A percentile compares a stretch with the other conserved stretches of the same genome.
Conservation (phyloP, 1,139 yeast species). For the Taiozyma sp. region DNA sequence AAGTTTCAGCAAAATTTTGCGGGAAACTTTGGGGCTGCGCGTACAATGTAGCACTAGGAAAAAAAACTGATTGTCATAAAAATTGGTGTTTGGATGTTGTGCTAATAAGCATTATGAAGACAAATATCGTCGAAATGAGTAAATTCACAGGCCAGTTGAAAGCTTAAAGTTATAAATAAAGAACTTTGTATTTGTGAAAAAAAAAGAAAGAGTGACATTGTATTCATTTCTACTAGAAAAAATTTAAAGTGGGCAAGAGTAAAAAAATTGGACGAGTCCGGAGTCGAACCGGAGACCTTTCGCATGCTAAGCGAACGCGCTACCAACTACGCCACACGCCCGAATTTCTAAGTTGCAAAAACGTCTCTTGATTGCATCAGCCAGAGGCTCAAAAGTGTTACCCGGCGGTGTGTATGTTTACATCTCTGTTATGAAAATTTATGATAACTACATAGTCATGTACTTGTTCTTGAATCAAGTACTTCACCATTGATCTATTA, state of each 20-base stretch:
- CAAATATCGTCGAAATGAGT: background rate
- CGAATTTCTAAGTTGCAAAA: constrained; percentile 21
- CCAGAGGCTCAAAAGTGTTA: background rate
- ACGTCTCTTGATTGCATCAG: no score
- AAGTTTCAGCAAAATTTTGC: background rate
- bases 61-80: background rate
- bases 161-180: no score
- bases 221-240: no score
- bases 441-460: background rate
- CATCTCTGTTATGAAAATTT: background rate
- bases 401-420: background rate
- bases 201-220: no score
- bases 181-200: no score
- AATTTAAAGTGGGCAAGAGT: no score
- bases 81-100: background rate
- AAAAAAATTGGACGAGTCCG: constrained; percentile 69
- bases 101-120: background rate
- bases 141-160: background rate
- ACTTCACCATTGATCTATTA: background rate
- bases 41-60: background rate
- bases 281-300: constrained; percentile 90
- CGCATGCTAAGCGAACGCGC: constrained; percentile 92
- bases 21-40: background rate
- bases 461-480: background rate
- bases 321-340: constrained; percentile 94